These are phyloP conservation scores for Platanthera zijinensis DNA, from an alignment of 106 monocot genomes.

Conservation along the genomic window DNA sequence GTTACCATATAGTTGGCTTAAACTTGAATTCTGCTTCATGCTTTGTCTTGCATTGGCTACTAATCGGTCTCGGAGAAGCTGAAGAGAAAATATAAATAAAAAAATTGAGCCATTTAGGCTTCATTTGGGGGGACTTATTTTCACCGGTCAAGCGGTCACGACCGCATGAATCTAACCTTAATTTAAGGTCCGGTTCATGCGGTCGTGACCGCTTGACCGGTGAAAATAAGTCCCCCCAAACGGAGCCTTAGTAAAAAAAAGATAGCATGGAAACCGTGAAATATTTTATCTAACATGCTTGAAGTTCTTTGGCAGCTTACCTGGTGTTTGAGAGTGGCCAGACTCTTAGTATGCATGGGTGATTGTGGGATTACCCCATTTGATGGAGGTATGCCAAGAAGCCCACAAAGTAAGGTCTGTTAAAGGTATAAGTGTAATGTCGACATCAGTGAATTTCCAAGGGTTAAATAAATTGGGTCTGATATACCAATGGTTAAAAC, in stretches of 20 bases:
- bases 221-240: no score
- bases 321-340: slow-evolving; percentile 84
- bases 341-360: slow-evolving; percentile 84
- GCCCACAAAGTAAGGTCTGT: slow-evolving; percentile 73
- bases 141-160: no score
- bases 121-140: no score
- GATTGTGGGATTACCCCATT: slow-evolving; percentile 92
- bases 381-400: slow-evolving; percentile 72
- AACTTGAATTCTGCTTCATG: slow-evolving; percentile 63
- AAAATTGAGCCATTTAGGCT: not conserved
- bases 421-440: not conserved
- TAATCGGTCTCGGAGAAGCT: slow-evolving; percentile 58
- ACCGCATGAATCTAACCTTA: no score
- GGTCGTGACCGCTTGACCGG: no score
- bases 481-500: no score
- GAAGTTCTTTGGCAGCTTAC: slow-evolving; percentile 20
- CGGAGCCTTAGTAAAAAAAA: not conserved
- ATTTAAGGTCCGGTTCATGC: no score
- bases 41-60: slow-evolving; percentile 56
- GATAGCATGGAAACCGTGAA: not conserved
- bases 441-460: not conserved
- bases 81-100: slow-evolving; percentile 5
- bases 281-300: not conserved
- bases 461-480: no score
- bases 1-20: slow-evolving; percentile 62